Evolutionary conservation across 2,329 filamentous ascomycete species (phyloP), one percentile per base, ranked within the genome.

Genomic region (Pseudogymnoascus sp.): DNA sequence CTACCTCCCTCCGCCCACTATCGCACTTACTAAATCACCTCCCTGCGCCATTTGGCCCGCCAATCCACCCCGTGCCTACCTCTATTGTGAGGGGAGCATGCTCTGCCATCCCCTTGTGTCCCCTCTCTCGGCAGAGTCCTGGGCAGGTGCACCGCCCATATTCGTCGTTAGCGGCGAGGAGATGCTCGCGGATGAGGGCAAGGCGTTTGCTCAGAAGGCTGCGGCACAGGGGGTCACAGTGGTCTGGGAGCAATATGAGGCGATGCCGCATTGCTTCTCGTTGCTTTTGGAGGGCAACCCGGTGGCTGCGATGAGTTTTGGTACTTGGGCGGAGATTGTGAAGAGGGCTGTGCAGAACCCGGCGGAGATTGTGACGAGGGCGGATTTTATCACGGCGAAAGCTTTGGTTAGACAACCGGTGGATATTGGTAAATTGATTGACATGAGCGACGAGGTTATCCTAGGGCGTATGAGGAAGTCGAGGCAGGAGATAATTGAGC

Each of bases 261-360:
- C 85, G 2, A 93, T 93, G 90, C 89, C 90, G 62, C 90, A 93
- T 75, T 85, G 84, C 68, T 93, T 91, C 71, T 83, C 81, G 0
- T 69, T 85, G 66, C 67, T 90, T 1, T 75, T 90, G 63, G 74
- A 78, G 1, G 74, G 75, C 3, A 72, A 80, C 1, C 71, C 77
- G 1, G 78, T 75, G 31, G 75, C 80, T 1, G 75, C 71, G 67
- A 78, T 81, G 60, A 88, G 84, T 69, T 81, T 84, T 63, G 73
- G 79, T 12, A 75, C 77, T 2, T 85, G 85, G 81, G 75, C 82
- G 0, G 73, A 72, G 1, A 91, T 91, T 67, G 80, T 86, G 21
- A 75, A 68, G 29, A 67, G 70, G 16, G 79, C 72, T 1, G 76
- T 79, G 1, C 60, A 62, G 8, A 60, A 60, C 8, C 60, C 51